phyloP scores from a whole-genome alignment of 2,329 filamentous ascomycete species.

The Fusarium sp. region DNA sequence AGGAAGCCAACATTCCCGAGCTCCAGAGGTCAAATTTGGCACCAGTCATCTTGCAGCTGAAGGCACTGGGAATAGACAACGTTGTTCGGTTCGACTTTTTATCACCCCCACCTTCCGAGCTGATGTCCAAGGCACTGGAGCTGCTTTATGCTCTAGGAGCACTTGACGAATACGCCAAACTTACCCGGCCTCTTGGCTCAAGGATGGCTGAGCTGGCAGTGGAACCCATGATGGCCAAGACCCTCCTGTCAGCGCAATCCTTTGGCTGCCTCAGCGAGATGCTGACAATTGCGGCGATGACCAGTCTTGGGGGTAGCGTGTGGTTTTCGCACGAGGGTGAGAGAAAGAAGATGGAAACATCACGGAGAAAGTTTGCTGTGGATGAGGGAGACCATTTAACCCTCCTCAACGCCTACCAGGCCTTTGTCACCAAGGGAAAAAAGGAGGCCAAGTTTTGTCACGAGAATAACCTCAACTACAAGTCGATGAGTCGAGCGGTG shows the following conservation, averaged over 20 bases:
- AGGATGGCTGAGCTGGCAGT: conserved; percentile 93
- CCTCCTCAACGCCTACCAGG: conserved; percentile 89
- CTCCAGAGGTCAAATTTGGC: conserved; percentile 92
- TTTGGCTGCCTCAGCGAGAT: conserved; percentile 87
- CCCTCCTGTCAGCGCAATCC: conserved; percentile 74
- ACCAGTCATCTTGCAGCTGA: conserved; percentile 86
- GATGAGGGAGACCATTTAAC: conserved; percentile 95
- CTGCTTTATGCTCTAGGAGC: conserved; percentile 86
- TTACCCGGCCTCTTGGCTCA: conserved; percentile 85
- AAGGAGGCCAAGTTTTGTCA: conserved; percentile 88
- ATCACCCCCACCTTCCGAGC: conserved; percentile 81
- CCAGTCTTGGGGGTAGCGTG: conserved; percentile 79
- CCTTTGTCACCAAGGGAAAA: conserved; percentile 81
- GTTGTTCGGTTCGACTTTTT: conserved; percentile 89
- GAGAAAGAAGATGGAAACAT: conserved; percentile 75
- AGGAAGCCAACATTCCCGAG: conserved; percentile 81
- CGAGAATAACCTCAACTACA: conserved; percentile 86
- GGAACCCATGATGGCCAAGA: conserved; percentile 95
- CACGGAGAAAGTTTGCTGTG: conserved; percentile 81
- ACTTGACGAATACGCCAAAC: conserved; percentile 85
- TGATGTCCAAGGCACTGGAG: conserved; percentile 86
- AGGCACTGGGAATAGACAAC: conserved; percentile 95
- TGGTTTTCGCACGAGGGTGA: conserved; percentile 84
- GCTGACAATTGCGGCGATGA: conserved; percentile 92
- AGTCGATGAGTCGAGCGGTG: conserved; percentile 79